phyloP scores from a whole-genome alignment of 176 grass and related monocot genomes.

The Otatea glauca region DNA sequence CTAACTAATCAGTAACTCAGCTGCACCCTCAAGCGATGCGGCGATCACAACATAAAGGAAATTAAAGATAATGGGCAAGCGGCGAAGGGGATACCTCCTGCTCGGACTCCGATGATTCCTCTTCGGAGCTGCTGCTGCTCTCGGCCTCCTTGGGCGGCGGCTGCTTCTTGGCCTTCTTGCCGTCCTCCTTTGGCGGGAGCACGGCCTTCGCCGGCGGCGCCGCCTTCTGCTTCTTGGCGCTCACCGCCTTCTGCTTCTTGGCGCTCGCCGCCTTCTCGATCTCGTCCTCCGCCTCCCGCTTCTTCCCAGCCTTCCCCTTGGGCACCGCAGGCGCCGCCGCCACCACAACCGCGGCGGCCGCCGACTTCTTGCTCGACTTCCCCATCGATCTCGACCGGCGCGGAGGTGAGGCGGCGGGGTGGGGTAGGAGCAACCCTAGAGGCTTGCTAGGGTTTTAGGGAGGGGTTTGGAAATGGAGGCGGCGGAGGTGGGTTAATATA shows the following conservation, averaged over 20 bases:
- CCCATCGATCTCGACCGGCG: constrained; percentile 53
- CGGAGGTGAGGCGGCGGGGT: not conserved
- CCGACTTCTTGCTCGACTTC: constrained; percentile 62
- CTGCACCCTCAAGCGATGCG: not conserved
- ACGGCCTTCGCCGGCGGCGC: constrained; percentile 38
- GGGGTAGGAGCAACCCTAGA: constrained; percentile 30
- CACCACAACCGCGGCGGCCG: constrained; percentile 19
- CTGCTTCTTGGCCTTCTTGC: constrained; percentile 68
- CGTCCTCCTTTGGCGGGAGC: constrained; percentile 6
- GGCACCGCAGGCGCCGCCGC: constrained; percentile 15
- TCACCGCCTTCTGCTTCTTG: too few relatives aligned
- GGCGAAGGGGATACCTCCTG: constrained; percentile 50
- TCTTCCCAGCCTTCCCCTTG: constrained; percentile 61
- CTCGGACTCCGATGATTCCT: constrained; percentile 62
- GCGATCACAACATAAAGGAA: not conserved
- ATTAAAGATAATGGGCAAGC: not conserved
- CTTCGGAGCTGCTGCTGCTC: constrained; percentile 63
- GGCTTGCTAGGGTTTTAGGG: constrained; percentile 70
- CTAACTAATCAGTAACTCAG: not conserved
- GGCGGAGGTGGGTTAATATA: constrained; percentile 7
- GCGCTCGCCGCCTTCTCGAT: constrained; percentile 59
- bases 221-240: constrained; percentile 76
- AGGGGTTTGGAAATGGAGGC: not conserved
- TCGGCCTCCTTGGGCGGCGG: constrained; percentile 53
- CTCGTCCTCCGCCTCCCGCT: constrained; percentile 65